Base-by-base conservation (phyloP, 345 rosid genomes). In the Odontarrhena argentea region DNA sequence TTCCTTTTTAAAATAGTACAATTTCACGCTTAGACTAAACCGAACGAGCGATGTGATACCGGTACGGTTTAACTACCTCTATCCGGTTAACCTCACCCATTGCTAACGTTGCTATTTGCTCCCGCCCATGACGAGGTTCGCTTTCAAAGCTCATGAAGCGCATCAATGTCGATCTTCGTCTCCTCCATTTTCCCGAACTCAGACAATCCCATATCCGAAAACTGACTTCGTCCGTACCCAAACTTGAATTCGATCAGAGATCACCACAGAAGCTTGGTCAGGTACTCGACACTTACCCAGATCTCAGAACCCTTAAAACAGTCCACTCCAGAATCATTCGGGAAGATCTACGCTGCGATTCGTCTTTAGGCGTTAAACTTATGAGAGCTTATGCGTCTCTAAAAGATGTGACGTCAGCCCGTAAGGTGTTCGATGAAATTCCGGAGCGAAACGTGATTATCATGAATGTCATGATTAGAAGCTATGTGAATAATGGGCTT, bases 381-480 rank as follows among this genome's bases (percentile, higher is more conserved):
- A 86, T 86, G 84, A 75, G 83, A 46, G 75, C 80, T n/a, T 89
- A 83, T 52, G 76, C 87, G 1, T 65, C 79, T 58, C 4, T 74
- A 3, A 86, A 83, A 3, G 81, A 80, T 55, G 78, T 84, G 5
- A n/a, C 30, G 1, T 24, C 60, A 54, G 67, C 89, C 45, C 93
- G 88, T 80, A 82, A 78, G 38, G 30, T 86, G 71, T 89, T 89
- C 80, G 96, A 83, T 15, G 83, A 77, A 85, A 86, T 79, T 74
- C 62, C 87, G 12, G 81, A 81, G 10, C 83, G 82, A 77, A 86
- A 85, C 52, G 84, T 85, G 4, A 83, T 89, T 54, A 78, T 89
- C 70, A 72, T 83, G 24, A 85, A 89, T 69, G 96, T 86, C 36
- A 82, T 85, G 88, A 89, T 89, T 12, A 80, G 96, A 74, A 85